Base-by-base conservation (phyloP, 306 rosid genomes). In the Crataegus laevigata region DNA sequence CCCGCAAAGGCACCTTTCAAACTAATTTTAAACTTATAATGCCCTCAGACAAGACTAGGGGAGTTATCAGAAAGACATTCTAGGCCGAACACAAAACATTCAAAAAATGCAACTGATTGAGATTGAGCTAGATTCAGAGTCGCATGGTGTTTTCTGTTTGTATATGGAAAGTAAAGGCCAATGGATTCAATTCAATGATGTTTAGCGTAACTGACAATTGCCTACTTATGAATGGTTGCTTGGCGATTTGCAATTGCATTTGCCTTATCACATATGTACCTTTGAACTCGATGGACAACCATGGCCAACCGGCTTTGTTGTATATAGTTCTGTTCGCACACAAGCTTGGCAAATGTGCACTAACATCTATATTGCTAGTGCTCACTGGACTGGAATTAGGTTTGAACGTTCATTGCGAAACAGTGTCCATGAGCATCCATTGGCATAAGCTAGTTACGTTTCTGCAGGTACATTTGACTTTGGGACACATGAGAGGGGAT, bases 241-340 rank as follows among this genome's bases (percentile, higher is more conserved):
- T 69, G 74, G 71, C 66, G 66, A 50, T 69, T 74, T 71, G 34
- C 66, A 59, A 59, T 4, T 74, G 69, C 80, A 36, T 36, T 36
- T 36, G 8, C 32, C 93, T 94, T 30, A 42, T 94, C 85, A 94
- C 97, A 29, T 94, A 94, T 26, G 87, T 94, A 69, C 97, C 97
- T 75, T 83, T 94, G 88, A 94, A 94, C 90, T 79, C 90, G 83
- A 94, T 94, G 99, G 99, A 94, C 65, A 97, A 96, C 62, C 99
- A 92, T 76, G 99, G 96, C 72, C 99, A 94, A 80, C 96, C 97
- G 1, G 96, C 99, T 78, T 84, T 90, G 82, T 91, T 94, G 62
- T 94, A 92, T 85, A 94, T 92, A 57, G 99, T 94, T 55, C 96
- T 97, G 12, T 94, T 94, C 79, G 90, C 93, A 25, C 4, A 24